Conservation (phyloP, 164 flowering plant species). For the Chimonanthus praecox region DNA sequence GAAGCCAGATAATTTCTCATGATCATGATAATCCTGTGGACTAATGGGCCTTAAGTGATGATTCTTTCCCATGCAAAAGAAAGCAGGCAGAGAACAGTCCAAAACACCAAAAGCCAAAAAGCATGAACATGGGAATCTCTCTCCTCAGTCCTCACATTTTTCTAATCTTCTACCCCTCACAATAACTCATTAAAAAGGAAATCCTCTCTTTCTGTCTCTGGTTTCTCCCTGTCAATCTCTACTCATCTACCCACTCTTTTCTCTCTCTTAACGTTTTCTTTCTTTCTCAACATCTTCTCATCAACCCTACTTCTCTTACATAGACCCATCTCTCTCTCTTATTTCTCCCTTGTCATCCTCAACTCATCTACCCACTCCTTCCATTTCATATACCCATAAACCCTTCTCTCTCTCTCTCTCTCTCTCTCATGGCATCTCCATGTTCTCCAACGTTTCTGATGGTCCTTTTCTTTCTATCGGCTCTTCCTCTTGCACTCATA, state of each 20-base stretch:
- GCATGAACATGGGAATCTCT: too few relatives aligned
- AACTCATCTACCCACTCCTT: not conserved
- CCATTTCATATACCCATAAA: not conserved
- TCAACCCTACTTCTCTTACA: not conserved
- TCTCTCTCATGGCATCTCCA: constrained; percentile 12
- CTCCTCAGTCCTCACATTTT: too few relatives aligned
- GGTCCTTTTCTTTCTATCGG: constrained; percentile 43
- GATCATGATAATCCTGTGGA: too few relatives aligned
- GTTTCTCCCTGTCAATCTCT: not conserved
- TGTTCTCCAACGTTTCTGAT: constrained; percentile 44
- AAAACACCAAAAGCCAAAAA: too few relatives aligned
- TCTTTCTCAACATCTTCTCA: not conserved
- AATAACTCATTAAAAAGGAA: too few relatives aligned
- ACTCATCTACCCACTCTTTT: not conserved
- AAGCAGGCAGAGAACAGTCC: too few relatives aligned
- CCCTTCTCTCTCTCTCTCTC: constrained; percentile 1
- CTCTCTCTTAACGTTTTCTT: not conserved
- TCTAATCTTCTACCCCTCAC: too few relatives aligned
- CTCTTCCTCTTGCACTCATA: constrained; percentile 58
- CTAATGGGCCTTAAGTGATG: too few relatives aligned
- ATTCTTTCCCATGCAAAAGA: too few relatives aligned
- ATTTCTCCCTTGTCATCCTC: not conserved
- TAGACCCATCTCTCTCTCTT: too few relatives aligned
- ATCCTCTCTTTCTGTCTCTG: too few relatives aligned
- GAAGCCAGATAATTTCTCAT: too few relatives aligned